A percentile compares a stretch with the other conserved stretches of the same genome.
phyloP scores from a whole-genome alignment of 768 basidiomycete species.

The Naganishia onofrii region DNA sequence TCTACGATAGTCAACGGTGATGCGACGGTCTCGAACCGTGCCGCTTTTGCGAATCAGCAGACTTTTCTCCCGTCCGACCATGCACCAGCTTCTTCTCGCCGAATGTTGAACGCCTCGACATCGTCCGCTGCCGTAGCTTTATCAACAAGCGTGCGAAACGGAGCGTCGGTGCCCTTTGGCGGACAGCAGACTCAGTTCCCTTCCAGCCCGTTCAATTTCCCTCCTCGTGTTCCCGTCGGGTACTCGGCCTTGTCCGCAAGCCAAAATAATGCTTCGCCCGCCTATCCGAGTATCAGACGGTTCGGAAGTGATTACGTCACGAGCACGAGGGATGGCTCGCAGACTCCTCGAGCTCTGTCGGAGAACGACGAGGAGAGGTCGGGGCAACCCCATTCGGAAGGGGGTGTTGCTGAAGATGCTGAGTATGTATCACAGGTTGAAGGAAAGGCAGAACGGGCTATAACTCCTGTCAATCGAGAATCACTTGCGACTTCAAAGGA shows the following conservation, averaged over 20 bases:
- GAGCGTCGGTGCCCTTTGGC: slow-evolving; percentile 4
- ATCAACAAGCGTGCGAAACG: neutral
- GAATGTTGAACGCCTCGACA: slow-evolving; percentile 7
- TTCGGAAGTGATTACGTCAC: neutral
- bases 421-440: neutral
- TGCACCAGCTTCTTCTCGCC: slow-evolving; percentile 5
- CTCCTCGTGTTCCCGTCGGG: slow-evolving; percentile 7
- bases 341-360: neutral
- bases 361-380: slow-evolving; percentile 1
- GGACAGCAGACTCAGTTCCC: slow-evolving; percentile 25
- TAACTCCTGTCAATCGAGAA: slow-evolving; percentile 3
- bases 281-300: neutral
- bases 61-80: slow-evolving; percentile 12
- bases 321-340: slow-evolving; percentile 1
- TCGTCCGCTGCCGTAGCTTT: neutral
- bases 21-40: neutral
- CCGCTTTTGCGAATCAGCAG: neutral
- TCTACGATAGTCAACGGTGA: neutral
- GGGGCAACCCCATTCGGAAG: neutral
- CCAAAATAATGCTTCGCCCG: slow-evolving; percentile 1
- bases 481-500: too few relatives aligned
- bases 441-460: slow-evolving; percentile 1
- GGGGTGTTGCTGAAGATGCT: neutral
- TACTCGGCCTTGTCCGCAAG: slow-evolving; percentile 10
- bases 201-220: slow-evolving; percentile 19